Base-by-base conservation (phyloP, 306 rosid species). In the Cucurbita maxima region DNA sequence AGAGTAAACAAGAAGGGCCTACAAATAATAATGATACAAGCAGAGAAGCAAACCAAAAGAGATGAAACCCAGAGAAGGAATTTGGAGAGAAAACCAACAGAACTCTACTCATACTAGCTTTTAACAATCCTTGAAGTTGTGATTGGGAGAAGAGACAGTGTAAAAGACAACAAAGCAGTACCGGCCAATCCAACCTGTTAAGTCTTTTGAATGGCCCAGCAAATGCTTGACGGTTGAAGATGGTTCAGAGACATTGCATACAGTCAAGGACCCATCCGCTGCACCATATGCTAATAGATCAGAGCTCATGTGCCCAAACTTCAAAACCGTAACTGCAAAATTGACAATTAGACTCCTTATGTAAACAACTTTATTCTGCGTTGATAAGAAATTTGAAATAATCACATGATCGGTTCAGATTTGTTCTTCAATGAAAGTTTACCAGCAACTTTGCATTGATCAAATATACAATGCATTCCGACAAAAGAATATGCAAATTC, bases 301-400 rank as follows among this genome's bases (percentile, higher is more conserved):
- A 80, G 98, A 94, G 79, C 91, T 94, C 98, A 84, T 94, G 82
- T 94, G 95, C 74, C 98, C 97, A 81, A 94, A 94, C 88, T 94
- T 94, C 86, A 94, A 71, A 60, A 94, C 96, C 63, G 89, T 90
- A 74, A 94, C 98, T 94, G 83, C 88, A 84, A 25, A 81, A 67
- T 50, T 60, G 58, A 82, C 75, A 53, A 59, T 77, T 81, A 75
- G 78, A 75, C 75, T 86, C 64, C 62, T 74, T 25, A 25, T 15
- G 4, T 8, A 43, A 57, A 25, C 67, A 72, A 78, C 70, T 58
- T 34, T 34, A 82, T 71, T 72, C 30, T 44, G 70, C 56, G 47
- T 67, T 60, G 45, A 20, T 30, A 59, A 59, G 76, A 71, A 55
- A 72, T 45, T 43, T 43, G 53, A 68, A 67, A 50, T 18, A 75